Base-by-base conservation (phyloP, 2,329 filamentous ascomycete species). In the Fusarium pseudocircinatum region DNA sequence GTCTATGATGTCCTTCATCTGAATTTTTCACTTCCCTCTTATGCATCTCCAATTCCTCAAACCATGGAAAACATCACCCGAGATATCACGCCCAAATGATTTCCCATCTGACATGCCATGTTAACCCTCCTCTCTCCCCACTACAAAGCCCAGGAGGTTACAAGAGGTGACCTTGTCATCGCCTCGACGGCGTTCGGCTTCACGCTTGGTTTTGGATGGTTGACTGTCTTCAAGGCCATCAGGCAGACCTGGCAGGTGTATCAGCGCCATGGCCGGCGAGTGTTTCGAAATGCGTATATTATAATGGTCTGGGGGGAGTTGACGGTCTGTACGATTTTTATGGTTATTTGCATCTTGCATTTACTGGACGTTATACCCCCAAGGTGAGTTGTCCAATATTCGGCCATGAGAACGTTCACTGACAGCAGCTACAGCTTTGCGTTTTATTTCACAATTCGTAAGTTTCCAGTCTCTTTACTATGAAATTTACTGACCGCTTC, bases 271-370 rank as follows among this genome's bases (percentile, higher is more conserved):
- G 77, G 82, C 11, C 53, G 46, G 24, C 56, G 80, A 75, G 73
- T 81, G 62, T 53, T 63, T 71, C 80, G 75, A 20, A 85, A 84
- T 67, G 77, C 81, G 2, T 86, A 86, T 66, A 79, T 87, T 0
- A 84, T 83, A 79, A 83, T 87, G 83, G 82, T 87, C 60, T 87
- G 85, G 85, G 58, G 82, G 34, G 85, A 87, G 72, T 79, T 87
- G 7, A 4, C 80, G 3, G 83, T 83, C 7, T 86, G 82, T 16
- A 77, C 84, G 16, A 69, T 79, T 14, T 86, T 87, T 43, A 82
- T 80, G 11, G 67, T 85, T 30, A 80, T 86, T 34, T 79, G 77
- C 36, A 75, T 73, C 10, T 34, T 79, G 65, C 73, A 79, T 65
- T 58, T 79, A 22, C 49, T 75, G 20, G 63, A 57, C 22, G 43